Percentiles rank a stretch among this genome's conserved stretches.
phyloP scores from a whole-genome alignment of 2,329 filamentous ascomycete species.

The Arthroderma sp. region DNA sequence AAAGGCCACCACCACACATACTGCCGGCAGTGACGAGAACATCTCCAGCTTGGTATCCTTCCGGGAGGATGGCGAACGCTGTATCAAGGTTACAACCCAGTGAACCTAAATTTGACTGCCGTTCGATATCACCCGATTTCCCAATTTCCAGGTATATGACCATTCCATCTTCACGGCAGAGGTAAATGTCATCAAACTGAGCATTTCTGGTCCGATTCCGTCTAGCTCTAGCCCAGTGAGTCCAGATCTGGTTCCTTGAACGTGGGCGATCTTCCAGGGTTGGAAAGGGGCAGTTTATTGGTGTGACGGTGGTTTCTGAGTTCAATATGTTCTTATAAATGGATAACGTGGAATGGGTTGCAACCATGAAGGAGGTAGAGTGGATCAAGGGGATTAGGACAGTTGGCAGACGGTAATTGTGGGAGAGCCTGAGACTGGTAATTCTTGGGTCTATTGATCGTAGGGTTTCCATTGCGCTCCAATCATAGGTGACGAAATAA shows the following conservation, averaged over 20 bases:
- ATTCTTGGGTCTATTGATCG: conserved; percentile 20
- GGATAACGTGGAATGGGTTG: conserved; percentile 49
- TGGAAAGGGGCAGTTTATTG: conserved; percentile 23
- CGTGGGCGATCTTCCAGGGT: conserved; percentile 19
- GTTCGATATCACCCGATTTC: conserved; percentile 41
- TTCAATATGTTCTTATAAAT: conserved; percentile 35
- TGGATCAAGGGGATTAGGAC: conserved; percentile 61
- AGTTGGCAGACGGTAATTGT: conserved; percentile 46
- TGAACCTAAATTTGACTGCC: conserved; percentile 49
- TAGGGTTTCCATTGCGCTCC: conserved; percentile 37
- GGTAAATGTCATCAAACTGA: conserved; percentile 65
- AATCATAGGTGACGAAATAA: conserved; percentile 41
- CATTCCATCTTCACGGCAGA: conserved; percentile 77
- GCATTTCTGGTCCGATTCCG: conserved; percentile 52
- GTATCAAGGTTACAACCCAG: conserved; percentile 64
- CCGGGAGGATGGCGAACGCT: conserved; percentile 59
- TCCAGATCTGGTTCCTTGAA: conserved; percentile 52
- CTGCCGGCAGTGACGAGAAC: conserved; percentile 70
- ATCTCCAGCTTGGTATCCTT: conserved; percentile 57
- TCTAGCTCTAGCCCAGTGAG: conserved; percentile 68
- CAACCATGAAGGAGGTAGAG: conserved; percentile 56
- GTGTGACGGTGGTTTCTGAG: conserved; percentile 13
- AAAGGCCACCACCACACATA: conserved; percentile 64
- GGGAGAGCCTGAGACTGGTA: conserved; percentile 22
- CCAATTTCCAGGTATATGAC: conserved; percentile 62